A percentile compares a stretch with the other conserved stretches of the same genome.
phyloP scores from a whole-genome alignment of 2,329 filamentous ascomycete species.

The Clarireedia hainanense region DNA sequence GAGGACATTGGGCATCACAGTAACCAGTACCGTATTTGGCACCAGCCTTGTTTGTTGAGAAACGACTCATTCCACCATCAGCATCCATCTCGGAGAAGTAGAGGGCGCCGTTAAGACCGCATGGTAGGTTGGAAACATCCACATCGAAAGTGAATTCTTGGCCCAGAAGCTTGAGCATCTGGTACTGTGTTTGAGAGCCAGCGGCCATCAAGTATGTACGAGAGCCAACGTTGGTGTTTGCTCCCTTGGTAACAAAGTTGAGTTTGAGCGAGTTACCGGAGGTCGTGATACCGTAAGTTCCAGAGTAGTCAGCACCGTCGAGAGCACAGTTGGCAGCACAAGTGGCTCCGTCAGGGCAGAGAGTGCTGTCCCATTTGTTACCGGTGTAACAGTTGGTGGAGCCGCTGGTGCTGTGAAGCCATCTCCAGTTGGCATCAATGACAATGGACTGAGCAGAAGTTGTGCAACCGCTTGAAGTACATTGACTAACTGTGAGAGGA shows the following conservation, averaged over 20 bases:
- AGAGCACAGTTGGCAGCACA: constrained; percentile 46
- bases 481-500: constrained; percentile 43
- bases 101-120: constrained; percentile 65
- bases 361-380: constrained; percentile 35
- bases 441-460: constrained; percentile 41
- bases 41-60: constrained; percentile 47
- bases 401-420: constrained; percentile 41
- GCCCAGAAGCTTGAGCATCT: constrained; percentile 57
- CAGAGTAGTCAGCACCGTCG: constrained; percentile 45
- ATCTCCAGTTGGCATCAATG: constrained; percentile 52
- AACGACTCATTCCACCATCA: constrained; percentile 49
- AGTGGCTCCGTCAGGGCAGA: constrained; percentile 36
- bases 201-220: constrained; percentile 59
- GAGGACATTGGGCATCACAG: constrained; percentile 17
- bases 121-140: constrained; percentile 60
- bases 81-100: constrained; percentile 59
- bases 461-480: constrained; percentile 41
- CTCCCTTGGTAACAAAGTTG: constrained; percentile 48
- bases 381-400: constrained; percentile 36
- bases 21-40: constrained; percentile 32
- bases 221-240: constrained; percentile 40
- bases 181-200: constrained; percentile 46
- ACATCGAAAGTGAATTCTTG: constrained; percentile 69
- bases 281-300: constrained; percentile 48
- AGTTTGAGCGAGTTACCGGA: constrained; percentile 45